Evolutionary conservation across 169 alveolate genomes (phyloP).

Genomic region (Plasmodium gonderi): DNA sequence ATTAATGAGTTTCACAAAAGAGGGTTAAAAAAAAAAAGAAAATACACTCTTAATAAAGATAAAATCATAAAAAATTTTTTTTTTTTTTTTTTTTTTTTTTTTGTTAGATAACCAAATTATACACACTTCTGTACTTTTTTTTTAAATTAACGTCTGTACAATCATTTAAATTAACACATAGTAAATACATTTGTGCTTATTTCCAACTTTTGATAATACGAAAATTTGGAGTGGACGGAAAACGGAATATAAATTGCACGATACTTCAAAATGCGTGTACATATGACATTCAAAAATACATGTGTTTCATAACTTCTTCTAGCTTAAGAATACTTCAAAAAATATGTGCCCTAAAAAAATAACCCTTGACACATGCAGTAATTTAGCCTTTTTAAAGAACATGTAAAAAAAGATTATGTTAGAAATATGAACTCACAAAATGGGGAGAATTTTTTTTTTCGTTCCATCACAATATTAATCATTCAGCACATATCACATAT

Average conservation of each 20-base stretch:
- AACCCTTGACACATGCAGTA: background rate
- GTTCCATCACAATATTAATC: background rate
- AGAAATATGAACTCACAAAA: constrained; percentile 4
- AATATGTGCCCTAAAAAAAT: background rate
- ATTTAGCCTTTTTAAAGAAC: background rate
- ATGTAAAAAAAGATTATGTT: background rate
- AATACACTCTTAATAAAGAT: background rate
- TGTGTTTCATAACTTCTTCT: background rate
- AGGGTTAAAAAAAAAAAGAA: background rate
- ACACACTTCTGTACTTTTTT: background rate
- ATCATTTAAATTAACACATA: background rate
- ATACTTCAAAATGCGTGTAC: background rate
- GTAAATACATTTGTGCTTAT: background rate
- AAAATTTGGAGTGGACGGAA: background rate
- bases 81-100: too few species aligned
- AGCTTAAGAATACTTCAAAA: background rate
- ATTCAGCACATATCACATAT: background rate
- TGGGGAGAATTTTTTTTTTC: background rate
- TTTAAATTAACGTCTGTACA: background rate
- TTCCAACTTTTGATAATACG: background rate
- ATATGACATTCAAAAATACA: background rate
- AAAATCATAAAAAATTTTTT: background rate
- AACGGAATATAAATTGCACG: background rate
- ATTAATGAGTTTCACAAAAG: background rate
- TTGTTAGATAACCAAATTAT: background rate